Conservation (phyloP, 2,329 filamentous ascomycete genomes). For the Orbilia blumenaviensis region DNA sequence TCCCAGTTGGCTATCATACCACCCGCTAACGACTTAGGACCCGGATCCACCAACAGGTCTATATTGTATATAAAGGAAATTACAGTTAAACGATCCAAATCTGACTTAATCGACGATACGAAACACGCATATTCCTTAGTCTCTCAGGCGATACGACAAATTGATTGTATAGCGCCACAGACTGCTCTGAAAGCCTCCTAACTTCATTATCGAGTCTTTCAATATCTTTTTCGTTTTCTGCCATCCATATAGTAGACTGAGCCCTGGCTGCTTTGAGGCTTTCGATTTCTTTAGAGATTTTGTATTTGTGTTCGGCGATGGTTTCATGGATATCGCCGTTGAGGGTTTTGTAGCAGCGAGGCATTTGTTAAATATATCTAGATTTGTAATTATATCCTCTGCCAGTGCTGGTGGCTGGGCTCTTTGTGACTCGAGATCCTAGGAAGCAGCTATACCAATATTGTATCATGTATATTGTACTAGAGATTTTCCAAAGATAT, state of each 20-base stretch:
- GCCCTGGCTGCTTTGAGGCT: neutral
- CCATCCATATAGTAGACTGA: neutral
- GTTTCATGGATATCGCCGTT: constrained; percentile 35
- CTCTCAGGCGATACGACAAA: constrained; percentile 32
- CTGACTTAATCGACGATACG: constrained; percentile 16
- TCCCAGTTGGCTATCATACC: too few species aligned
- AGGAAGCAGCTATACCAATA: too few species aligned
- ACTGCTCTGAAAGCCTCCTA: neutral
- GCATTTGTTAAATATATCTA: neutral
- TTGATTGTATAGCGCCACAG: constrained; percentile 6
- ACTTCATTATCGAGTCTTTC: constrained; percentile 4
- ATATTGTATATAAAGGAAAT: too few species aligned
- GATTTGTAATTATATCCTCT: neutral
- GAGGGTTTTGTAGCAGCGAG: constrained; percentile 30
- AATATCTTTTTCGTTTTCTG: constrained; percentile 8
- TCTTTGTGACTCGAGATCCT: too few species aligned
- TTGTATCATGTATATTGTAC: too few species aligned
- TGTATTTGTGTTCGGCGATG: neutral
- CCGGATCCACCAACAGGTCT: too few species aligned
- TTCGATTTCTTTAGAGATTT: constrained; percentile 10
- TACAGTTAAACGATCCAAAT: constrained; percentile 39
- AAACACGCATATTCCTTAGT: constrained; percentile 1
- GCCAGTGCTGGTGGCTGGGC: too few species aligned
- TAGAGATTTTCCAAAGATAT: too few species aligned
- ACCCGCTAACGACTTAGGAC: too few species aligned